Base-by-base conservation (phyloP, 192 early-diverging fungal species). In the Oehlia diaphana region DNA sequence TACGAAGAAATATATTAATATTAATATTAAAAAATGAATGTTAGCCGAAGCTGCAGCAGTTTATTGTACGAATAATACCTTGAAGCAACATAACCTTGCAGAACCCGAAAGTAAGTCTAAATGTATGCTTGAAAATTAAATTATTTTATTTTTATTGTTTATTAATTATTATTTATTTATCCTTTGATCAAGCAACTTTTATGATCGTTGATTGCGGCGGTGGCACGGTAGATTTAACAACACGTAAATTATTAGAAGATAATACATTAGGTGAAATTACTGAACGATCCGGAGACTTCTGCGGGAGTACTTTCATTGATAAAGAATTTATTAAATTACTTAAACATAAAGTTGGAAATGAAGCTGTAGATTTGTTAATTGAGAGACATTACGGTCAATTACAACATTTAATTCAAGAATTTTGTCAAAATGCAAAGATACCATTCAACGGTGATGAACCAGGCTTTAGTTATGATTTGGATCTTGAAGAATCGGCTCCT, bases 171-270 rank as follows among this genome's bases (percentile, higher is more conserved):
- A 42, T 42, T 42, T 42, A 7, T 42, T 42, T 8, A 42, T 42
- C 8, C 35, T 4, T 12, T 23, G 28, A 35, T n/a, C 9, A 26
- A 72, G 83, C 86, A 28, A 83, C 84, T 8, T 90, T 88, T 62
- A 88, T 90, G 87, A 87, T 90, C 61, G 86, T 86, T 75, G 88
- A 89, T 81, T 87, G 85, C n/a, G 88, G 88, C 74, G 88, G 88
- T 62, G 88, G 88, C 63, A 89, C 88, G 2, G 88, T 89, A 0
- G 88, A 89, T 85, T 80, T 88, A 76, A 89, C 77, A 86, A 81
- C 74, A 72, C 49, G 21, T 13, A 26, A 19, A n/a, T 73, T 49
- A n/a, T 73, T 73, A 9, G 13, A 23, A 44, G 44, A 21, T 2
- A 35, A 47, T 3, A 10, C 58, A 73, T 58, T 73, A 33, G 35